A percentile compares a stretch with the other conserved stretches of the same genome.
These are phyloP conservation scores for Puccinellia tenuiflora DNA, from an alignment of 176 grass and related monocot genomes.

Conservation along the genomic window DNA sequence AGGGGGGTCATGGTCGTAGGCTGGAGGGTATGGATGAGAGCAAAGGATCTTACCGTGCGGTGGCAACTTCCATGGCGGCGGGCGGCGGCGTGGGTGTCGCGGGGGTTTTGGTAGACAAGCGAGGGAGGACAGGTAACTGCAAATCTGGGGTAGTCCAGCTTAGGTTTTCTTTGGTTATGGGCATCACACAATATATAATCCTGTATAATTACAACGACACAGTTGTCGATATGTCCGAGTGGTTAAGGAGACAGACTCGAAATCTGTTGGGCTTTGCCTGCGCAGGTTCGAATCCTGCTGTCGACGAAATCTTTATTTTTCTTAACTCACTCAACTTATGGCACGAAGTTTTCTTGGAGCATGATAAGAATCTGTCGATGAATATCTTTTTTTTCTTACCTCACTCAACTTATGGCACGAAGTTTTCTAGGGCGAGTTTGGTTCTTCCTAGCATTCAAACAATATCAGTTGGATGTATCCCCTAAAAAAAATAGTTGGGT, in stretches of 20 bases:
- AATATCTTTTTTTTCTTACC: too few species aligned
- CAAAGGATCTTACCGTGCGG: conserved; percentile 27
- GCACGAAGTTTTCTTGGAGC: too few species aligned
- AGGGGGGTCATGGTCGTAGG: background rate
- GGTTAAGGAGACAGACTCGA: conserved; percentile 94
- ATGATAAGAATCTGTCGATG: too few species aligned
- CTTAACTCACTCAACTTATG: too few species aligned
- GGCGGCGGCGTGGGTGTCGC: background rate
- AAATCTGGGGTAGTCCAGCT: background rate
- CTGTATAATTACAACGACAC: rapidly evolving
- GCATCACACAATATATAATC: rapidly evolving
- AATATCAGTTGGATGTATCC: too few species aligned
- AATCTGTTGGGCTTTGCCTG: conserved; percentile 58
- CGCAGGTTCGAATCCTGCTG: conserved; percentile 65
- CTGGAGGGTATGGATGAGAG: background rate
- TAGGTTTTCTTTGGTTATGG: background rate
- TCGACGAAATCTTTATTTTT: too few species aligned
- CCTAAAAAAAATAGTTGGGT: too few species aligned
- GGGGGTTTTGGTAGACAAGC: conserved; percentile 19
- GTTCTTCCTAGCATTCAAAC: too few species aligned
- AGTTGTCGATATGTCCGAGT: conserved; percentile 94
- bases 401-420: too few species aligned
- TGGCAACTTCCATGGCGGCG: conserved; percentile 34
- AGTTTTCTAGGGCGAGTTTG: too few species aligned
- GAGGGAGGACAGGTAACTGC: background rate